These are phyloP conservation scores for Ogataea hybrid DNA, from an alignment of 1,139 yeast species.

Conservation along the genomic window DNA sequence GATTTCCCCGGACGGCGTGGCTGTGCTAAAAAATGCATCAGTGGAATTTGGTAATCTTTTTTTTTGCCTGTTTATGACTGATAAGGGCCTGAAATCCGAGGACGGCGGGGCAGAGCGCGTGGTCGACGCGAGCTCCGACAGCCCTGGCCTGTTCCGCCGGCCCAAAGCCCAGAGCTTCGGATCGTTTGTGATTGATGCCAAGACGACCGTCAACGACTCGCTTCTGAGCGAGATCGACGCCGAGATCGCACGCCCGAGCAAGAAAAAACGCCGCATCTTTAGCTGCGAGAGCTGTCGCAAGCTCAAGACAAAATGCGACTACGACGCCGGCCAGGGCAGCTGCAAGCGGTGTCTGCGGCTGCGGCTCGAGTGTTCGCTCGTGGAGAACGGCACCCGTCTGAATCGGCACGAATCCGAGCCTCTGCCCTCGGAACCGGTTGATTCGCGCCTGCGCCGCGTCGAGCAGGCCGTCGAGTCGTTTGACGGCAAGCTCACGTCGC, in stretches of 20 bases:
- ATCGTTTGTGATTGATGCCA: slow-evolving; percentile 14
- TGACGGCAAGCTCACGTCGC: slow-evolving; percentile 12
- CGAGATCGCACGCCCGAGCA: slow-evolving; percentile 11
- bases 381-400: neutral
- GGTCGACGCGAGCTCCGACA: neutral
- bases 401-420: neutral
- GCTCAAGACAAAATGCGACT: slow-evolving; percentile 53
- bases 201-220: slow-evolving; percentile 22
- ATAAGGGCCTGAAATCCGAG: neutral
- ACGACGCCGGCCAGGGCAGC: slow-evolving; percentile 37
- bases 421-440: neutral
- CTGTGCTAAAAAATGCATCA: neutral
- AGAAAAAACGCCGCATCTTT: slow-evolving; percentile 42
- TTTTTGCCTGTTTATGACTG: neutral
- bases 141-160: neutral
- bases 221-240: slow-evolving; percentile 21
- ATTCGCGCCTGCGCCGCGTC: slow-evolving; percentile 12
- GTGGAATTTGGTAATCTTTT: neutral
- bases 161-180: slow-evolving; percentile 20
- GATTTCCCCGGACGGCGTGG: slow-evolving; percentile 8
- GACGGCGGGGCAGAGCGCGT: slow-evolving; percentile 1
- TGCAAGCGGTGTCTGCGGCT: slow-evolving; percentile 50
- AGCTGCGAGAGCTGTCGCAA: slow-evolving; percentile 52
- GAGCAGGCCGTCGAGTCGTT: slow-evolving; percentile 20
- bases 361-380: slow-evolving; percentile 44